These are phyloP conservation scores for Lichina pygmaea DNA, from an alignment of 495 filamentous ascomycete genomes.

Conservation along the genomic window DNA sequence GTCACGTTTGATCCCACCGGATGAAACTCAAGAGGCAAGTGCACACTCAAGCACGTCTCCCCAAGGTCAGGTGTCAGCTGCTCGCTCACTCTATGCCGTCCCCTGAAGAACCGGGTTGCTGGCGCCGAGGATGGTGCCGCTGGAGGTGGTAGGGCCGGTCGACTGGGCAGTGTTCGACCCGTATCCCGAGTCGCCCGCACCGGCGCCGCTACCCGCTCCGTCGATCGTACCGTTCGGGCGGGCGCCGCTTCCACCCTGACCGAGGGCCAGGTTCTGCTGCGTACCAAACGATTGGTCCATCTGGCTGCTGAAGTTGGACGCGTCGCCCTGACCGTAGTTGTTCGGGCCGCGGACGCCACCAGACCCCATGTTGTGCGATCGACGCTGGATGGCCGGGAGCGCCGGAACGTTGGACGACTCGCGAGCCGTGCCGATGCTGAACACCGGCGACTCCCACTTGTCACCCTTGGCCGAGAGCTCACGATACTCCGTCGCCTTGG, in stretches of 20 bases:
- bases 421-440: conserved; percentile 57
- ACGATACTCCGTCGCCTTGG: conserved; percentile 86
- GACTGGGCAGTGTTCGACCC: background rate
- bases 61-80: no score
- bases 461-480: conserved; percentile 70
- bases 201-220: conserved; percentile 1
- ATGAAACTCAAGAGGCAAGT: no score
- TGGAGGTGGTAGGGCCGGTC: conserved; percentile 1
- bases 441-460: conserved; percentile 85
- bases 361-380: conserved; percentile 23
- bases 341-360: conserved; percentile 15
- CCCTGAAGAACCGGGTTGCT: conserved; percentile 22
- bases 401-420: conserved; percentile 44
- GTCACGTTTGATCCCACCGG: no score
- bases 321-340: conserved; percentile 7
- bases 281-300: conserved; percentile 22
- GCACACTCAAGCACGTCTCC: no score
- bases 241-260: conserved; percentile 1
- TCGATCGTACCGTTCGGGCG: conserved; percentile 5
- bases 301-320: conserved; percentile 21
- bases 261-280: conserved; percentile 7
- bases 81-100: conserved; percentile 8
- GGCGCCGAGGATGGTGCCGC: conserved; percentile 15
- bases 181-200: background rate
- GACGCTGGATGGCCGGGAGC: conserved; percentile 36